phyloP scores from a whole-genome alignment of 768 basidiomycete genomes.

The Leccinum aurantiacum region DNA sequence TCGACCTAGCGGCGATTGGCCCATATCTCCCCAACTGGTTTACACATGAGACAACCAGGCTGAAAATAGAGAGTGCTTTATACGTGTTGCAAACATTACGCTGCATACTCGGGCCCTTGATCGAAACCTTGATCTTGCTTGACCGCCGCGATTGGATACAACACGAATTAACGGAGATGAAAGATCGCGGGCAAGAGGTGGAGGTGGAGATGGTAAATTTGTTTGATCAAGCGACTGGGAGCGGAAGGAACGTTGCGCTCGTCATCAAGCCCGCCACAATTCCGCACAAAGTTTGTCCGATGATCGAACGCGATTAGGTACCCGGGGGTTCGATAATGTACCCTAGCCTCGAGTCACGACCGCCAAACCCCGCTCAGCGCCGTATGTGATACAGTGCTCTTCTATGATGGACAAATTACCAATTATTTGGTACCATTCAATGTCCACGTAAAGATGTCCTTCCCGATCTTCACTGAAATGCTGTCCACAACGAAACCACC shows the following conservation, averaged over 20 bases:
- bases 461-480: constrained; percentile 70
- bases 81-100: constrained; percentile 64
- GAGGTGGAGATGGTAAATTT: constrained; percentile 56
- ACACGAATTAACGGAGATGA: constrained; percentile 36
- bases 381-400: constrained; percentile 8
- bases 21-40: constrained; percentile 23
- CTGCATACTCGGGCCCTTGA: constrained; percentile 64
- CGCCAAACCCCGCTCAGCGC: constrained; percentile 5
- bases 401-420: constrained; percentile 9
- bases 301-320: constrained; percentile 7
- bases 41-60: constrained; percentile 20
- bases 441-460: constrained; percentile 54
- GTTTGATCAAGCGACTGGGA: constrained; percentile 71
- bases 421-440: constrained; percentile 23
- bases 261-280: constrained; percentile 42
- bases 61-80: constrained; percentile 42
- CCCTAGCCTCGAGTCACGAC: background rate
- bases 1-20: constrained; percentile 16
- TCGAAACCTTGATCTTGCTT: constrained; percentile 64
- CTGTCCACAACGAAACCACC: constrained; percentile 53
- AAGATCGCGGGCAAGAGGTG: constrained; percentile 26
- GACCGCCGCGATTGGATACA: constrained; percentile 62
- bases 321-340: constrained; percentile 5
- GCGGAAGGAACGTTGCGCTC: constrained; percentile 69
- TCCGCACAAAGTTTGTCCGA: constrained; percentile 4